Conservation (phyloP, 768 basidiomycete genomes). For the Boletus reticulatus region DNA sequence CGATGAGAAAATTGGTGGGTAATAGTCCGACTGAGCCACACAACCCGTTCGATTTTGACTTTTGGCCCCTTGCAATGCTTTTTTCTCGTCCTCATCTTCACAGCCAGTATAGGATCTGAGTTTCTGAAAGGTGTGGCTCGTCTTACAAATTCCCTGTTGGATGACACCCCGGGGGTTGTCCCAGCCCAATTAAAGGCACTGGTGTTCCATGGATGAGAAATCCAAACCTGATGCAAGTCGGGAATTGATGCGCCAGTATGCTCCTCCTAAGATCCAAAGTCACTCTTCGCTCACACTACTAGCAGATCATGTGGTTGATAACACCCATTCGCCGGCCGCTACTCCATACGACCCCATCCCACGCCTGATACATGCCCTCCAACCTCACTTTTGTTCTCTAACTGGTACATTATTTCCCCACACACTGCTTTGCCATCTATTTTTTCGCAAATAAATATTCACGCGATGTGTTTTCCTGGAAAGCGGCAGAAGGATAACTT, state of each 20-base stretch:
- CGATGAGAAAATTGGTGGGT: constrained; percentile 10
- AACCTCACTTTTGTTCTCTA: background rate
- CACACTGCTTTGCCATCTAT: background rate
- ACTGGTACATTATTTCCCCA: constrained; percentile 6
- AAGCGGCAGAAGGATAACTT: constrained; percentile 37
- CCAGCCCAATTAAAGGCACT: too few species aligned
- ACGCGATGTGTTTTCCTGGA: constrained; percentile 39
- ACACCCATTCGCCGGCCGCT: constrained; percentile 11
- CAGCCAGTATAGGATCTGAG: background rate
- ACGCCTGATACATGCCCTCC: constrained; percentile 19
- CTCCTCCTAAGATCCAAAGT: background rate
- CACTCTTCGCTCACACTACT: background rate
- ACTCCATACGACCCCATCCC: constrained; percentile 19
- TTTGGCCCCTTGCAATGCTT: too few species aligned
- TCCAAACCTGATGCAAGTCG: background rate
- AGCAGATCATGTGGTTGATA: constrained; percentile 15
- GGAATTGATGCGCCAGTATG: background rate
- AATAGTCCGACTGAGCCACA: background rate
- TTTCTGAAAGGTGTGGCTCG: background rate
- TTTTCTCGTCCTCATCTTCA: background rate
- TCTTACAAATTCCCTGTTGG: constrained; percentile 3
- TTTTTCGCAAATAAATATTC: background rate
- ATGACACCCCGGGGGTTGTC: background rate
- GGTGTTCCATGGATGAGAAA: constrained; percentile 12
- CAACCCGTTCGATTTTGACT: background rate